Evolutionary conservation across 345 rosid species (phyloP), one percentile per base, ranked within the genome.

Genomic region (Anacardium occidentale): DNA sequence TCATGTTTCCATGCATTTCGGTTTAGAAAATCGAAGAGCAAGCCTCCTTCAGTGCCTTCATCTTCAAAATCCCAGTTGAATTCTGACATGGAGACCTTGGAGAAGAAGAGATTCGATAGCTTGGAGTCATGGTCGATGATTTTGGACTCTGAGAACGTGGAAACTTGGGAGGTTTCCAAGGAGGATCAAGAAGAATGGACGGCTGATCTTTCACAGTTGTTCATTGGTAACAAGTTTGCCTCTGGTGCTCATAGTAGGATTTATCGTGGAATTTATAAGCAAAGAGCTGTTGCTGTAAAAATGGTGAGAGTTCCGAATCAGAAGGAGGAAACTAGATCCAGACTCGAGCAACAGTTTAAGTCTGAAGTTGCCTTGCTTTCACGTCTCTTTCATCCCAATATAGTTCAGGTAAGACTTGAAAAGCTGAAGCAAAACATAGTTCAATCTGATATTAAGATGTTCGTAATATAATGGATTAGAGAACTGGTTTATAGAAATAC

Each of bases 71-170:
- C 81, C 42, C 83, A 70, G 68, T 69, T 62, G 65, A 85, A 83
- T 67, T 83, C 88, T 7, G 98, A 92, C 61, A 79, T 74, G 82
- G 91, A 85, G 79, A 92, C 79, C 80, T 82, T 92, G 96, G 98
- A 92, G 76, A 91, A 86, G 86, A 92, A 75, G 76, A 87, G 98
- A 81, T 95, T 95, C 59, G 98, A 95, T 68, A 92, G 99, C 83
- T 64, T 92, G 89, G 99, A 92, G 48, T 92, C 98, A 50, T 94
- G 98, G 98, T 94, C 97, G 3, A 95, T 91, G 99, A 90, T 95
- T 37, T 66, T 95, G 54, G 99, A 95, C 45, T 95, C 99, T 0
- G 99, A 95, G 75, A 95, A 91, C 80, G 89, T 95, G 53, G 99
- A 92, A 85, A 84, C 92, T 1, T 95, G 98, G 99, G 98, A 95